Base-by-base conservation (phyloP, 2,329 filamentous ascomycete genomes). In the Ophiocordyceps unilateralis region DNA sequence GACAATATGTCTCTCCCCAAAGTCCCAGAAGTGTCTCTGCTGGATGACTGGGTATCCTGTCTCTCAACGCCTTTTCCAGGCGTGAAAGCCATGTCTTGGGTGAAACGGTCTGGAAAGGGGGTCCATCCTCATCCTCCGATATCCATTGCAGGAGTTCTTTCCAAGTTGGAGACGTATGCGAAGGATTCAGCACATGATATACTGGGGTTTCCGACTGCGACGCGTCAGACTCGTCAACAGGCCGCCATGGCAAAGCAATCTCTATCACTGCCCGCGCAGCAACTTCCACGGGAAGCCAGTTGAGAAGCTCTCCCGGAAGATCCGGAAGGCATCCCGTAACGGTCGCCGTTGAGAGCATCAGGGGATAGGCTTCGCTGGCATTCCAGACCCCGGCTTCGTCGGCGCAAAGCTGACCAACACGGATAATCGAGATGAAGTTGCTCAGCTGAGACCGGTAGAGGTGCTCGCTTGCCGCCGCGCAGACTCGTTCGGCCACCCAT, bases 361-460 rank as follows among this genome's bases (percentile, higher is more conserved):
- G 50, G 0, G 72, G 67, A 20, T 73, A 70, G 0, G 68, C 70
- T 46, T 74, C 70, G 0, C 59, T 65, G 4, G 53, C 51, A 47
- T 70, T 73, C 72, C 70, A 74, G 3, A 67, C 50, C 2, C 69
- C 71, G n/a, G 57, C 47, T 2, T 54, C 42, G 47, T 73, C 68
- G 1, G 63, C 69, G 14, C 68, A 63, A 14, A 74, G 63, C 49
- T 74, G 70, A 0, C 71, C 70, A 1, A 72, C 58, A 1, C 71
- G 59, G 5, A 70, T 48, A 7, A 69, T 58, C 4, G 58, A 55
- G 3, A 47, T 17, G 14, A 10, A n/a, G n/a, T 7, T 3, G 15
- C 32, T 15, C 15, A 6, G 15, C 15, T 15, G 11, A 36, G 17
- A 15, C 32, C 32, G 14, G 8, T 22, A 21, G 19, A 38, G 11